A percentile compares a stretch with the other conserved stretches of the same genome.
Conservation (phyloP, 2,329 filamentous ascomycete species). For the Monosporascus ibericus region DNA sequence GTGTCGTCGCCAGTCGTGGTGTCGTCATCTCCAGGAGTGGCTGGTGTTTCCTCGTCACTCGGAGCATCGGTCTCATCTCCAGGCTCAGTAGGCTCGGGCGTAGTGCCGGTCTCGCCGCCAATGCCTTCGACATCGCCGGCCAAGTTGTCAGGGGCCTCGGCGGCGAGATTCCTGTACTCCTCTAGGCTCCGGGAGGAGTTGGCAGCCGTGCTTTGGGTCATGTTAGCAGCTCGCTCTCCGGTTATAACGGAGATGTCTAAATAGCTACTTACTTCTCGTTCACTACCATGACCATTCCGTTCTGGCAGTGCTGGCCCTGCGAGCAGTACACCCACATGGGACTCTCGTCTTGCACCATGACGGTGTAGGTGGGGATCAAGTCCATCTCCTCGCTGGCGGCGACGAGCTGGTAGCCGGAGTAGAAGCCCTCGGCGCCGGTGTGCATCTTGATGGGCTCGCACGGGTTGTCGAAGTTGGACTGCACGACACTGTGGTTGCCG, state of each 20-base stretch:
- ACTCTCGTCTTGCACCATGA: conserved; percentile 61
- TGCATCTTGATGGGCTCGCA: conserved; percentile 55
- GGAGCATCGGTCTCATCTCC: background rate
- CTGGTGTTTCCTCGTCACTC: background rate
- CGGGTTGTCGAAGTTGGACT: conserved; percentile 67
- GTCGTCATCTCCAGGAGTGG: conserved; percentile 6
- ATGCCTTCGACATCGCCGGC: conserved; percentile 17
- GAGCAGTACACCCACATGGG: conserved; percentile 79
- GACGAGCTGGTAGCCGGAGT: conserved; percentile 60
- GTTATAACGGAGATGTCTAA: background rate
- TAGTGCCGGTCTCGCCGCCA: conserved; percentile 18
- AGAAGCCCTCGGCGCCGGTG: conserved; percentile 54
- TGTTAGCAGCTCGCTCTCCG: conserved; percentile 4
- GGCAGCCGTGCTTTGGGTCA: conserved; percentile 34
- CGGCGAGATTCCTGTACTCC: conserved; percentile 39
- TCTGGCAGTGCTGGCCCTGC: conserved; percentile 67
- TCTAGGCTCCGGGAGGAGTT: conserved; percentile 48
- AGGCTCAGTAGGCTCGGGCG: background rate
- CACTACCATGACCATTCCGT: conserved; percentile 70
- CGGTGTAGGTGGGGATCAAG: conserved; percentile 61
- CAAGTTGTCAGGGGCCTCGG: conserved; percentile 23
- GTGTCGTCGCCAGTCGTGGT: conserved; percentile 5
- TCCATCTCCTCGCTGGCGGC: conserved; percentile 42
- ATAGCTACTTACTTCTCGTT: conserved; percentile 58
- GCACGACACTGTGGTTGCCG: conserved; percentile 73